Base-by-base conservation (phyloP, 768 basidiomycete genomes). In the Butyriboletus loyo region DNA sequence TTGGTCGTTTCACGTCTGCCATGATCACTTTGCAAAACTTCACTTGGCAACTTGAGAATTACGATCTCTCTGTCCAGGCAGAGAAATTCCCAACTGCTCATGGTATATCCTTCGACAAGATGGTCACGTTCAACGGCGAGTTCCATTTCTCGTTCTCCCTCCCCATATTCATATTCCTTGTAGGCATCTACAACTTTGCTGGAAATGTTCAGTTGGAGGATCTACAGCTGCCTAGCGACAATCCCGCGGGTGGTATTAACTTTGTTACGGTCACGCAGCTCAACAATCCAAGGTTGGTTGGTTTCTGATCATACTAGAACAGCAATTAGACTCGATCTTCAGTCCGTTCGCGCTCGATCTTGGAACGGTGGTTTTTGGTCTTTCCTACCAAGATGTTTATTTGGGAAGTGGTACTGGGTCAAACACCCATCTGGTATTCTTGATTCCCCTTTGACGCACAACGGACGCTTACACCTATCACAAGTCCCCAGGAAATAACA, bases 321-420 rank as follows among this genome's bases (percentile, higher is more conserved):
- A 40, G 38, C 21, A 14, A 22, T 51, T 59, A 21, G 65, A 42
- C 0, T 1, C 1, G 27, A 32, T 37, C 15, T 24, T 13, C 38
- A 86, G 84, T 58, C 85, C 87, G 0, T 89, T 90, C 65, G 70
- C 78, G n/a, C 74, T 90, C 51, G 73, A 80, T 59, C 75, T 90
- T 36, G 87, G 87, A 30, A 85, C 84, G 1, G 80, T 85, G 7
- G 69, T 81, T 4, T 87, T 89, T 60, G 75, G 75, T 51, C 73
- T 90, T 25, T 71, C 72, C 21, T 89, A 86, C 66, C 64, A 82
- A 38, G 76, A 73, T 40, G 75, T 84, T 19, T 72, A 73, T 46
- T 70, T 88, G 39, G 86, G 86, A 27, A 67, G 68, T 25, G 86
- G 86, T 17, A 76, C 75, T 3, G 77, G 80, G 24, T 65, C 68